Base-by-base conservation (phyloP, 768 basidiomycete species). In the Vararia minispora region DNA sequence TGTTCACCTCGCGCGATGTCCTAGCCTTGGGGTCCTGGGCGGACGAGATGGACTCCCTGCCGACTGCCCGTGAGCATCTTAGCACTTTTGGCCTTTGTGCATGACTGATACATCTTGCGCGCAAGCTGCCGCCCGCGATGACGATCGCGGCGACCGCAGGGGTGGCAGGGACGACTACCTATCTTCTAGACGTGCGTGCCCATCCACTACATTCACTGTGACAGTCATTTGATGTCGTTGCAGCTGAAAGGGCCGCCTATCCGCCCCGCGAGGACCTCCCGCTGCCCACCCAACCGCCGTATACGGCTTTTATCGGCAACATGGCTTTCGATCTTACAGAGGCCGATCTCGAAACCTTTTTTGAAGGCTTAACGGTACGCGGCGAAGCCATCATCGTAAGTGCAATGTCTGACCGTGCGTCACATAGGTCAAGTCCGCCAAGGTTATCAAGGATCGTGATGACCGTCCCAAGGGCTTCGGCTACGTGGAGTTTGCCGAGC, bases 401-500 rank as follows among this genome's bases (percentile, higher is more conserved):
- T n/a, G n/a, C n/a, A n/a, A n/a, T n/a, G n/a, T 4, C 39, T 38
- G n/a, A 39, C 16, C 14, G 24, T 32, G 18, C 41, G 9, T 20
- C 9, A 9, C n/a, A 2, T 33, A 88, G 84, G 70, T 79, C 45
- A 84, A 84, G 56, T 79, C 79, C 14, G 73, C 89, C 46, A 92
- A 97, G 65, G 85, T 98, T 44, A 94, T 98, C 59, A 81, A 73
- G 55, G 92, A 92, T 50, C 72, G 76, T 42, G 91, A 92, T 37
- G 91, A 92, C 34, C 90, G 89, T 56, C 88, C 92, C 14, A 97
- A 97, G 59, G 95, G 95, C 1, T 98, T 97, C 61, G 95, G 94
- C 24, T 98, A 99, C 57, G 77, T 97, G 42, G 95, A 99, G 56
- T 98, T 98, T 53, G 72, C 69, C n/a, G 82, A 80, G 37, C 53